A percentile compares a stretch with the other conserved stretches of the same genome.
These are phyloP conservation scores for Aspergillus neotritici DNA, from an alignment of 2,329 filamentous ascomycete species.

Conservation along the genomic window DNA sequence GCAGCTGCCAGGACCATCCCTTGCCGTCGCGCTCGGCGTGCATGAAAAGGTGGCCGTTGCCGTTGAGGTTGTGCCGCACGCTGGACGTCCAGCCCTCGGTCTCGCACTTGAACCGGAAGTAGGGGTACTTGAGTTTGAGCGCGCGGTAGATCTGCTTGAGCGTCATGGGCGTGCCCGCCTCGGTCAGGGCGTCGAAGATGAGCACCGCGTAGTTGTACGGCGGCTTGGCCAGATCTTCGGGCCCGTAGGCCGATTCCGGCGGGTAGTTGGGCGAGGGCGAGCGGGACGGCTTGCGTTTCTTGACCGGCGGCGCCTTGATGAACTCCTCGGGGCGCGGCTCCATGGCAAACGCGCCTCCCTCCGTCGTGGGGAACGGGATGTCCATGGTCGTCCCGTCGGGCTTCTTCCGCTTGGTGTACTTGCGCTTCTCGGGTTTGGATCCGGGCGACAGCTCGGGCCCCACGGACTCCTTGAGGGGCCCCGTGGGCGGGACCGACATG, in stretches of 20 bases:
- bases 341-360: conserved; percentile 32
- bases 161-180: conserved; percentile 54
- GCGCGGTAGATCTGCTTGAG: conserved; percentile 62
- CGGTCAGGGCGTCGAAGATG: conserved; percentile 58
- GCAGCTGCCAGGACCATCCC: conserved; percentile 59
- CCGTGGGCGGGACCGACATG: conserved; percentile 8
- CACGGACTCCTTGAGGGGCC: conserved; percentile 26
- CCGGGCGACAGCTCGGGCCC: conserved; percentile 30
- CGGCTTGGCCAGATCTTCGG: conserved; percentile 59
- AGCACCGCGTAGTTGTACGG: conserved; percentile 59
- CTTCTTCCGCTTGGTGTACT: conserved; percentile 46
- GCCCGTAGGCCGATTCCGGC: conserved; percentile 54
- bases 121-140: conserved; percentile 59
- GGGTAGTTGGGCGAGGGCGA: conserved; percentile 59
- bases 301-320: conserved; percentile 41
- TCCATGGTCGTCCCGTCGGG: conserved; percentile 38
- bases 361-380: conserved; percentile 39
- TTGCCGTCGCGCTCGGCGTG: conserved; percentile 58
- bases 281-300: conserved; percentile 49
- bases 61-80: conserved; percentile 59
- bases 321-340: conserved; percentile 38
- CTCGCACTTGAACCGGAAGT: conserved; percentile 56
- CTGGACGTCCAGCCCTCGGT: conserved; percentile 63
- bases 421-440: conserved; percentile 43
- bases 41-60: conserved; percentile 53